These are phyloP conservation scores for Tieghemostelium lacteum DNA, from an alignment of 78 protist species.

Conservation along the genomic window DNA sequence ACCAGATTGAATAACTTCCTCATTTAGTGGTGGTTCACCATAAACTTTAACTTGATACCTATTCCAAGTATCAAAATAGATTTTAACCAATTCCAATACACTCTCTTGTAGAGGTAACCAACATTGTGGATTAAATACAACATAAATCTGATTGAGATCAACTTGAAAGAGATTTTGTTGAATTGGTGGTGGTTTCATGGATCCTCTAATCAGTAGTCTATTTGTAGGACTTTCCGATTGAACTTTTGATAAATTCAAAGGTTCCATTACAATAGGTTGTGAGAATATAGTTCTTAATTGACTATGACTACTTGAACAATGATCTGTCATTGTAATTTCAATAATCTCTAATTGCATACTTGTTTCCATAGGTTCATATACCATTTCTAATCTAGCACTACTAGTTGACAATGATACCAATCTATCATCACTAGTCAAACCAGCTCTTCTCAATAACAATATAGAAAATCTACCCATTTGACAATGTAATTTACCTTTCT, in stretches of 20 bases:
- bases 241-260: neutral
- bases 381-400: conserved; percentile 16
- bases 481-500: conserved; percentile 10
- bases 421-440: conserved; percentile 27
- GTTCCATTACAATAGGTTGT: neutral
- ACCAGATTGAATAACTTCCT: conserved; percentile 65
- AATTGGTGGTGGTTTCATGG: conserved; percentile 74
- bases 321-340: conserved; percentile 26
- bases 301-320: conserved; percentile 31
- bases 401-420: conserved; percentile 37
- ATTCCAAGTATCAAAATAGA: conserved; percentile 48
- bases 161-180: conserved; percentile 62
- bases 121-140: conserved; percentile 65
- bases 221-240: neutral
- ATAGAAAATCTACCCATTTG: conserved; percentile 65
- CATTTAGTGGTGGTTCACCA: conserved; percentile 58
- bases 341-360: conserved; percentile 8
- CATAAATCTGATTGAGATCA: conserved; percentile 1
- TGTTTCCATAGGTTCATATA: conserved; percentile 42
- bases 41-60: conserved; percentile 29
- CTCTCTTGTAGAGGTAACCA: conserved; percentile 54
- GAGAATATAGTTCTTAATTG: conserved; percentile 13
- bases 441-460: conserved; percentile 42
- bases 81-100: neutral
- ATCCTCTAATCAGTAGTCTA: conserved; percentile 27